Evolutionary conservation across 2,329 filamentous ascomycete genomes (phyloP), one percentile per base, ranked within the genome.

Genomic region (Cordyceps cicadae): DNA sequence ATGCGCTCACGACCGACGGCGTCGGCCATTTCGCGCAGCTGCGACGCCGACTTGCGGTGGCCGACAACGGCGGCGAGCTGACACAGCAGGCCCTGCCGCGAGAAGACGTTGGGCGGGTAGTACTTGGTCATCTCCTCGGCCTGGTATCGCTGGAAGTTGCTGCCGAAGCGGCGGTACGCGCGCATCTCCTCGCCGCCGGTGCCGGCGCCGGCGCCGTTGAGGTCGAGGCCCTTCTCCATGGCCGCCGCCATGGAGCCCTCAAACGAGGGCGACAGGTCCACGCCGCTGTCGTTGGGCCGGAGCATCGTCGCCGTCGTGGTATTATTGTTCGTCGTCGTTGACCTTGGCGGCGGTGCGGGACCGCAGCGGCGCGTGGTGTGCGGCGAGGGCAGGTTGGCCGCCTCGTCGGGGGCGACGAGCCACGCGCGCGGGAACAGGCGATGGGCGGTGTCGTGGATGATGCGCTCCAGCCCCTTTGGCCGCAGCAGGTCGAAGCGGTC

Each of bases 141-240:
- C 29, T 88, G 87, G 69, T 92, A 93, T 5, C 92, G 87, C 75
- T 94, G 88, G 62, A 86, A 91, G 69, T 93, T 94, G 57, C 80
- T 90, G 5, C 81, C 81, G 71, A 94, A 96, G 9, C 72, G 73
- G 43, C 77, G 66, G 61, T 85, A 85, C 58, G 66, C 63, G 2
- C 66, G 67, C 43, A 67, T 65, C n/a, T 62, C 64, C n/a, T 60
- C 58, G n/a, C 63, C 66, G 39, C n/a, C 56, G n/a, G 14, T 32
- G 15, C 19, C 34, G 37, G 9, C 9, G 11, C 5, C 29, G 29
- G 29, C 5, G 45, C 32, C 45, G 21, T 57, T 32, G 9, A 59
- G 55, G 6, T 59, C 24, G 49, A 59, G 57, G 26, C 57, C 17
- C 49, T 53, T 53, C 29, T 59, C 57, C 39, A 59, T 12, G 7